Evolutionary conservation across 176 grass and related monocot genomes (phyloP).

Genomic region (Carex myosuroides): DNA sequence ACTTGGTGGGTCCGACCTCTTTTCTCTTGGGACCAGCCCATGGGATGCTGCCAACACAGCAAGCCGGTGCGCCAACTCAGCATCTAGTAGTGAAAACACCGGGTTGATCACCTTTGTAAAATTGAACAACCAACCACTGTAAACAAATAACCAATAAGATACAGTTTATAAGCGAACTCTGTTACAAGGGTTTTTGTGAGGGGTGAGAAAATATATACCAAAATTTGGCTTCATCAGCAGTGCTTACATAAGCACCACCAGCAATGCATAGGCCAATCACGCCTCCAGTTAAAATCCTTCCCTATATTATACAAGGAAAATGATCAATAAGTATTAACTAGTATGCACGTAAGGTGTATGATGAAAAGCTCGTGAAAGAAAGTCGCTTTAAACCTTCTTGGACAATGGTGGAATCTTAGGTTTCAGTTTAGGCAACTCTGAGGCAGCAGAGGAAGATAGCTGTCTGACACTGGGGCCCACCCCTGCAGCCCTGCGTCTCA

Average conservation of each 20-base stretch:
- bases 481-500: not conserved
- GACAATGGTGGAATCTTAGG: conserved; percentile 48
- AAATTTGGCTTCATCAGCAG: conserved; percentile 84
- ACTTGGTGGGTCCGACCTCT: conserved; percentile 74
- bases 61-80: conserved; percentile 79
- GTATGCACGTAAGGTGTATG: conserved; percentile 32
- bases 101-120: conserved; percentile 75
- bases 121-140: conserved; percentile 87
- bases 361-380: conserved; percentile 34
- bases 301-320: conserved; percentile 31
- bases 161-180: not conserved
- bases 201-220: conserved; percentile 43
- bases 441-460: conserved; percentile 18
- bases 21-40: conserved; percentile 84
- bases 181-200: not conserved
- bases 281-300: conserved; percentile 76
- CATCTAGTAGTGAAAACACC: conserved; percentile 73
- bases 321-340: not conserved
- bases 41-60: conserved; percentile 72
- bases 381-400: conserved; percentile 38
- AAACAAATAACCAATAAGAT: conserved; percentile 18
- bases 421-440: conserved; percentile 4
- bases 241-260: conserved; percentile 95
- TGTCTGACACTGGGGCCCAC: conserved; percentile 7
- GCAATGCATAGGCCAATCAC: conserved; percentile 81